Evolutionary conservation across 139 green algal species (phyloP), one percentile per base, ranked within the genome.

Genomic region (Chlorella ohadii): DNA sequence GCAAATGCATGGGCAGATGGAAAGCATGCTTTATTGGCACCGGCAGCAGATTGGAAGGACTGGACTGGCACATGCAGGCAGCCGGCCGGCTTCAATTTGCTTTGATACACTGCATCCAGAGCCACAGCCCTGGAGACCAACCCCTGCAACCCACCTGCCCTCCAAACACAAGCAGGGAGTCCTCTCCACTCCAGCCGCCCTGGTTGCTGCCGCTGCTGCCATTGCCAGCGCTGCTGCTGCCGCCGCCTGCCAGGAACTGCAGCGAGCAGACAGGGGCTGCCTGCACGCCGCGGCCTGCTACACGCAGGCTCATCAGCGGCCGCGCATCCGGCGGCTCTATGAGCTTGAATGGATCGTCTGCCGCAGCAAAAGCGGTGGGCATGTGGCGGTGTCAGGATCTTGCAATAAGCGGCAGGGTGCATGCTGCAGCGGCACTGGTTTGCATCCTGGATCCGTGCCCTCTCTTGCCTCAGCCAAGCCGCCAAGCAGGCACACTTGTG

Each of bases 101-200:
- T n/a, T n/a, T n/a, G n/a, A n/a, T n/a, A n/a, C n/a, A n/a, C n/a
- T n/a, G n/a, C n/a, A n/a, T n/a, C n/a, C n/a, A n/a, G n/a, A n/a
- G n/a, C n/a, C n/a, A n/a, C n/a, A n/a, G n/a, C n/a, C n/a, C n/a
- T n/a, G n/a, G 9, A 16, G 44, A 51, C 44, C 6, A 51, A 51
- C 7, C 44, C 44, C 44, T 51, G n/a, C 44, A 9, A 9, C 44
- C 44, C 15, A 59, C 78, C 77, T 94, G 89, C 1, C 94, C 94
- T 25, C 94, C 94, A 70, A 92, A 84, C n/a, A 96, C 91, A 31
- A 96, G 70, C 78, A 97, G 74, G 41, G 77, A 82, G 81, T 91
- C 88, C 28, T 80, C 66, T 38, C 72, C 70, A 36, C 81, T 83
- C n/a, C 71, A 71, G 31, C 64, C 63, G 1, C 1, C 39, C 25